Conservation (phyloP, 768 basidiomycete genomes). For the Gymnopilus junonius region DNA sequence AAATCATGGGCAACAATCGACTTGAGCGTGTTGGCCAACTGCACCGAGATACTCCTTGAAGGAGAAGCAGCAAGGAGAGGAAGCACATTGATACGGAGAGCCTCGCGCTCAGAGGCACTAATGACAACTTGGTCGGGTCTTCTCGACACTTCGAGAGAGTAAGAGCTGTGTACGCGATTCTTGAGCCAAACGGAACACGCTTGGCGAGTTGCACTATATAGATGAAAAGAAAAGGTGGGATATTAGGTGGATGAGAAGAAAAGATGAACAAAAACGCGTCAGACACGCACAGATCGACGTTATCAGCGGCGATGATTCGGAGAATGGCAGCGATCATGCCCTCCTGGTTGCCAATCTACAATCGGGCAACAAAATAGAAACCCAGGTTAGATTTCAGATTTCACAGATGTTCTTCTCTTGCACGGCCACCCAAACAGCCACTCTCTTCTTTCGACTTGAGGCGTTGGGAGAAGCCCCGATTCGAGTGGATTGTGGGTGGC, state of each 20-base stretch:
- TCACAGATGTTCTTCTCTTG: neutral
- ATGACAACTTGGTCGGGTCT: conserved; percentile 70
- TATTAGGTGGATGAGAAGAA: neutral
- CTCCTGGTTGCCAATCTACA: conserved; percentile 76
- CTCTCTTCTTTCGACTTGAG: neutral
- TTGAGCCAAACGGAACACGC: conserved; percentile 89
- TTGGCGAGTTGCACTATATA: conserved; percentile 74
- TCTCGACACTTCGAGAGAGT: conserved; percentile 52
- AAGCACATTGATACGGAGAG: conserved; percentile 71
- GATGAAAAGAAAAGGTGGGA: neutral
- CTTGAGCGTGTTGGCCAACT: conserved; percentile 76
- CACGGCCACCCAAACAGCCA: neutral
- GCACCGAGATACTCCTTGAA: conserved; percentile 70
- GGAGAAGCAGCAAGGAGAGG: conserved; percentile 72
- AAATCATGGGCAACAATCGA: conserved; percentile 78
- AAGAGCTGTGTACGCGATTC: conserved; percentile 79
- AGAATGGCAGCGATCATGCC: conserved; percentile 84
- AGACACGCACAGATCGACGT: conserved; percentile 71
- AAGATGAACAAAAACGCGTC: conserved; percentile 35
- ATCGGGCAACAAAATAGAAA: conserved; percentile 6
- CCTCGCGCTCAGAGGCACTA: conserved; percentile 67
- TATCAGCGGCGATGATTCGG: conserved; percentile 83
- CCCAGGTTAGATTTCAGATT: conserved; percentile 15
- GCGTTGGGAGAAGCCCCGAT: neutral
- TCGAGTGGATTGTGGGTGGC: neutral